Evolutionary conservation across 1,139 yeast genomes (phyloP).

Genomic region (Scheffersomyces cryptocercus): DNA sequence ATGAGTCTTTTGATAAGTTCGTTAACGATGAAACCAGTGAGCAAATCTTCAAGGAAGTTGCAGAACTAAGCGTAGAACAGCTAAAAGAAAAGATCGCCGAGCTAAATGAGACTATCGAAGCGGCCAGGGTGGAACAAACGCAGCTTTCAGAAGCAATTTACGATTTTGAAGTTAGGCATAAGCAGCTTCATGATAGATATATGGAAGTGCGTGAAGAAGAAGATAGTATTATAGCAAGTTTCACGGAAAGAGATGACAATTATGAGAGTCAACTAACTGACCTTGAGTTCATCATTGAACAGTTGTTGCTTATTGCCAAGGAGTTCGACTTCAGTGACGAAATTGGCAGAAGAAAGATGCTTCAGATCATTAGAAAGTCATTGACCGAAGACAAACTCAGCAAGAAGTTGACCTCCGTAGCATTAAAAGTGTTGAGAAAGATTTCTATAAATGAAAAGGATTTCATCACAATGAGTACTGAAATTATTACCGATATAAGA

Average conservation of each 20-base stretch:
- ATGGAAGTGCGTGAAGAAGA: slow-evolving; percentile 11
- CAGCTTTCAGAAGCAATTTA: slow-evolving; percentile 25
- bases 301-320: slow-evolving; percentile 65
- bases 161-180: slow-evolving; percentile 14
- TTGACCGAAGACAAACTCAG: slow-evolving; percentile 55
- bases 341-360: slow-evolving; percentile 81
- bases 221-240: slow-evolving; percentile 16
- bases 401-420: slow-evolving; percentile 55
- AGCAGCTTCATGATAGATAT: slow-evolving; percentile 20
- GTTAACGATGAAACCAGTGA: slow-evolving; percentile 12
- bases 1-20: slow-evolving; percentile 11
- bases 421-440: slow-evolving; percentile 66
- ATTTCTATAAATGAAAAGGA: slow-evolving; percentile 80
- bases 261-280: slow-evolving; percentile 49
- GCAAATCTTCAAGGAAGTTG: slow-evolving; percentile 13
- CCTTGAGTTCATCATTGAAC: slow-evolving; percentile 74
- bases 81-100: slow-evolving; percentile 11
- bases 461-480: slow-evolving; percentile 82
- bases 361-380: slow-evolving; percentile 67
- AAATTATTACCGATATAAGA: slow-evolving; percentile 80
- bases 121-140: slow-evolving; percentile 11
- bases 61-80: slow-evolving; percentile 13
- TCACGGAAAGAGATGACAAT: slow-evolving; percentile 19
- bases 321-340: slow-evolving; percentile 89
- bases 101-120: slow-evolving; percentile 9